Evolutionary conservation across 192 early-diverging fungal genomes (phyloP).

Genomic region (Chytriomyces sp.): DNA sequence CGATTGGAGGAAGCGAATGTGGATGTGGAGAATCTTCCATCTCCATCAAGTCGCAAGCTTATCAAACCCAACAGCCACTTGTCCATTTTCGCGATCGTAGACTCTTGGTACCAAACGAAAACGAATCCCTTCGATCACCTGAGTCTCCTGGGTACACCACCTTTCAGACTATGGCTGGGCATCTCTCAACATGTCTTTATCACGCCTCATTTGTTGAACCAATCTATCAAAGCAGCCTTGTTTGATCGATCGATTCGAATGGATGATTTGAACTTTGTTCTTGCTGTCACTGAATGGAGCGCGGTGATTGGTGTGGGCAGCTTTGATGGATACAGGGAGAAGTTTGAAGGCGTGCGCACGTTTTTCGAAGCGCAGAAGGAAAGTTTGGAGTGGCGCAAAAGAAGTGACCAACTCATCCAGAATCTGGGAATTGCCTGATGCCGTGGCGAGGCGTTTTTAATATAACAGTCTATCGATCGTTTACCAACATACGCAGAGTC

Average conservation of each 20-base stretch:
- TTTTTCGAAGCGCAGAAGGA: conserved; percentile 74
- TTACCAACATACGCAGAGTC: no score
- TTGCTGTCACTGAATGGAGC: conserved; percentile 91
- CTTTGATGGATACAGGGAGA: conserved; percentile 80
- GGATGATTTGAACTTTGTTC: conserved; percentile 84
- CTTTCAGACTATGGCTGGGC: conserved; percentile 59
- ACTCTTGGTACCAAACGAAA: conserved; percentile 86
- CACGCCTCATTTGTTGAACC: conserved; percentile 79
- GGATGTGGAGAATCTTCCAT: background rate
- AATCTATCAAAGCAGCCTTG: conserved; percentile 83
- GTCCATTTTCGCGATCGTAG: conserved; percentile 90
- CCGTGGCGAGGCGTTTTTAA: no score
- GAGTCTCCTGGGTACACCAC: conserved; percentile 1
- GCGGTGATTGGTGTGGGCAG: conserved; percentile 83
- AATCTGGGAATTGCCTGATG: background rate
- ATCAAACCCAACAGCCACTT: conserved; percentile 82
- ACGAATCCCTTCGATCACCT: conserved; percentile 56
- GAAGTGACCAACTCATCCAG: background rate
- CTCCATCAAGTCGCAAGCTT: conserved; percentile 9
- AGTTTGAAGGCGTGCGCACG: conserved; percentile 81
- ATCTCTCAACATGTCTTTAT: conserved; percentile 93
- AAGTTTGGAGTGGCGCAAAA: conserved; percentile 53
- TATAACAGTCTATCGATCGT: no score
- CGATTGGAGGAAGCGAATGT: no score
- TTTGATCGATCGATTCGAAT: conserved; percentile 65